Percentiles rank a stretch among this genome's conserved stretches.
Evolutionary conservation across 2,329 filamentous ascomycete genomes (phyloP).

Genomic region (Penicillium sp.): DNA sequence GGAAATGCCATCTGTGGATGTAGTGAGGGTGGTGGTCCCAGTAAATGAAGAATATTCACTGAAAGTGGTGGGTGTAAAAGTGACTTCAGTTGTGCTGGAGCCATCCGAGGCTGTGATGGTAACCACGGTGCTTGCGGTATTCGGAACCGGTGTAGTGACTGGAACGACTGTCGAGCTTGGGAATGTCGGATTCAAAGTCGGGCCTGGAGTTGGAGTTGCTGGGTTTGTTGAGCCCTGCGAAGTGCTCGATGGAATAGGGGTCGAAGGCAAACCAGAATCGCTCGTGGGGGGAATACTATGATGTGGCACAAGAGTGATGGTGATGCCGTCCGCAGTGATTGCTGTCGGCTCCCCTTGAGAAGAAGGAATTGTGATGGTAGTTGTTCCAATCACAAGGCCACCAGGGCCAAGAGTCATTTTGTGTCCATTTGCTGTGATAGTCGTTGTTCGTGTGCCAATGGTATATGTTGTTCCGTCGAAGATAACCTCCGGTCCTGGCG

Average conservation of each 20-base stretch:
- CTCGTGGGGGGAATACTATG: neutral
- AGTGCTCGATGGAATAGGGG: neutral
- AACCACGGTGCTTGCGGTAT: neutral
- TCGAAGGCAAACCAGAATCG: too few species aligned
- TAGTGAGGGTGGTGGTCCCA: neutral
- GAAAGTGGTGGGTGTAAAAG: neutral
- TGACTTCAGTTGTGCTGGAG: neutral
- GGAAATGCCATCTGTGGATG: neutral
- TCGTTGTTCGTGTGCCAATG: neutral
- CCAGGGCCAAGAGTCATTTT: neutral
- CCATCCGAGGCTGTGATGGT: neutral
- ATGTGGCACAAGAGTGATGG: neutral
- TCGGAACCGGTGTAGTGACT: too few species aligned
- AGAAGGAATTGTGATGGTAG: neutral
- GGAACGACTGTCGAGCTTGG: too few species aligned
- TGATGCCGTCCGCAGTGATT: neutral
- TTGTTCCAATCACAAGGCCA: neutral
- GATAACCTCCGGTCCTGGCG: neutral
- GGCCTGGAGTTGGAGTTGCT: neutral
- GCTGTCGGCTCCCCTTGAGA: neutral
- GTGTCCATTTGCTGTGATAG: neutral
- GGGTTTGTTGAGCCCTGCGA: neutral
- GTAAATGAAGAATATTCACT: neutral
- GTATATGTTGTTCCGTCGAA: slow-evolving; percentile 1
- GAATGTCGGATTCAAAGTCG: neutral